phyloP scores from a whole-genome alignment of 306 rosid species.

The Morella rubra region DNA sequence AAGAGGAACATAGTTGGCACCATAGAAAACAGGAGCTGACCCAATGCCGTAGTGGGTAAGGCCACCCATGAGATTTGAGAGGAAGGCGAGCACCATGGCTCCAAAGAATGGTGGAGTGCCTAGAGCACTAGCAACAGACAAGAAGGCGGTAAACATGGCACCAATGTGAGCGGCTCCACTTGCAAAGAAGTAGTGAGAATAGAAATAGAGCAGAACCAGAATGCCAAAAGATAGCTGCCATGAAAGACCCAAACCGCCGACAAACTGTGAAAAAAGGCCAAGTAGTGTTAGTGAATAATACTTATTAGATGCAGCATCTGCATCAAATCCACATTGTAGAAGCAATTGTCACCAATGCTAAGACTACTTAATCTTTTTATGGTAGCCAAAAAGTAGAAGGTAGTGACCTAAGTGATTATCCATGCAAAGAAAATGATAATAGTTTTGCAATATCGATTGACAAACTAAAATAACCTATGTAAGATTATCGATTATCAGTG shows the following conservation, averaged over 20 bases:
- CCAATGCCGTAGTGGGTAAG: constrained; percentile 99
- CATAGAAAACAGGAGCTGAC: constrained; percentile 92
- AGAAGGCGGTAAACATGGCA: constrained; percentile 97
- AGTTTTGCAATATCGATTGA: background rate
- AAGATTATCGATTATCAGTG: background rate
- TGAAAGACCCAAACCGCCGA: constrained; percentile 93
- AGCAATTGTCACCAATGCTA: background rate
- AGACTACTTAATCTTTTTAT: background rate
- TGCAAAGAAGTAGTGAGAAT: constrained; percentile 98
- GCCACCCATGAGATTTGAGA: constrained; percentile 98
- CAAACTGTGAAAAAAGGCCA: constrained; percentile 60
- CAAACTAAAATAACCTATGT: background rate
- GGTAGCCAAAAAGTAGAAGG: constrained; percentile 2
- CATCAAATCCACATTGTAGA: background rate
- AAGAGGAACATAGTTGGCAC: constrained; percentile 95
- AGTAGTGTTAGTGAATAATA: constrained; percentile 19
- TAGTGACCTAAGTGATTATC: background rate
- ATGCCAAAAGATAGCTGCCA: constrained; percentile 96
- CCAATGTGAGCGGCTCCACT: constrained; percentile 99
- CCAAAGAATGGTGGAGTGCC: constrained; percentile 93
- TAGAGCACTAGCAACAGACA: constrained; percentile 95
- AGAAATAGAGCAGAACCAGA: constrained; percentile 93
- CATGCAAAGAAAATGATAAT: background rate
- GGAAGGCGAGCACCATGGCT: constrained; percentile 88
- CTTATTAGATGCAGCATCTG: constrained; percentile 6